These are phyloP conservation scores for Botrytis cinerea DNA, from an alignment of 2,329 filamentous ascomycete species.

Conservation along the genomic window DNA sequence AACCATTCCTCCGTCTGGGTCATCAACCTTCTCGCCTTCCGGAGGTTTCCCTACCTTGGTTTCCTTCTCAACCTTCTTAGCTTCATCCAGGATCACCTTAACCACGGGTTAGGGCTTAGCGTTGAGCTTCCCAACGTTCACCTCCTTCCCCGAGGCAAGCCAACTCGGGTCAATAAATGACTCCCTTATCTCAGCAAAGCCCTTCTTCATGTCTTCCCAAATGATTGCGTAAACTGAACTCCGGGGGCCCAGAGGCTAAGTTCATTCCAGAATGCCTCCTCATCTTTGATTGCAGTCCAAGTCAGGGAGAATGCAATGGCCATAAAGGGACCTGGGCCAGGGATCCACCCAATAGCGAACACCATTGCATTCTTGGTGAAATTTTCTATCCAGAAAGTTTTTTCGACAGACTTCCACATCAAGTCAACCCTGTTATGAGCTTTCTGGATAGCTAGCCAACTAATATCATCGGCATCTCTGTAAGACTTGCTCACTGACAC, in stretches of 20 bases:
- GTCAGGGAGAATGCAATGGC: conserved; percentile 1
- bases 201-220: too few relatives aligned
- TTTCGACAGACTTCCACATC: not conserved
- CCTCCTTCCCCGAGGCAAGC: too few relatives aligned
- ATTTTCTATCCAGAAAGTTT: not conserved
- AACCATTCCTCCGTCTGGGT: too few relatives aligned
- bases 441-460: not conserved
- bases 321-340: not conserved
- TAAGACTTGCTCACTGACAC: not conserved
- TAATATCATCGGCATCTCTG: not conserved
- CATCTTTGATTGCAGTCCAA: not conserved
- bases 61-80: too few relatives aligned
- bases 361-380: conserved; percentile 6
- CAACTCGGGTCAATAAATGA: too few relatives aligned
- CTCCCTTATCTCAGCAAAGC: too few relatives aligned
- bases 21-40: too few relatives aligned
- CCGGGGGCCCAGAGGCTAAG: not conserved
- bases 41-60: too few relatives aligned
- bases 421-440: conserved; percentile 2
- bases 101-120: too few relatives aligned
- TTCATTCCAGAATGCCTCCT: not conserved
- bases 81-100: too few relatives aligned
- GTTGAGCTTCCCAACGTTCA: too few relatives aligned
- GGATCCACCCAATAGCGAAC: not conserved
- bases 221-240: not conserved